Evolutionary conservation across 192 early-diverging fungal species (phyloP).

Genomic region (Coemansia sp.): DNA sequence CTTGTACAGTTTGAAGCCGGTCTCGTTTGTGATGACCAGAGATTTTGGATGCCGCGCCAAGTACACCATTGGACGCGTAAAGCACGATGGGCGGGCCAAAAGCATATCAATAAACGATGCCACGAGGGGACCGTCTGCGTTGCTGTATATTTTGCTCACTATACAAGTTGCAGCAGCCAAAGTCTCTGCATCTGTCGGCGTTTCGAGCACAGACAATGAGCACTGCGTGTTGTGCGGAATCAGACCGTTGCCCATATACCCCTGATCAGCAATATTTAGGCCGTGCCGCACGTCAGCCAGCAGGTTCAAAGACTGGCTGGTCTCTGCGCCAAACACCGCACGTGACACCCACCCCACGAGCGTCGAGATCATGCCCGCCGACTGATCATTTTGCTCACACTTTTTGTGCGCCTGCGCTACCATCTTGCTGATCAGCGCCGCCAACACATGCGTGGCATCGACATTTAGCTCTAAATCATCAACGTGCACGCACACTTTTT

Average conservation of each 20-base stretch:
- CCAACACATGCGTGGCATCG: constrained; percentile 24
- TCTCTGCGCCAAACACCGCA: constrained; percentile 5
- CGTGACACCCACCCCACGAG: not conserved
- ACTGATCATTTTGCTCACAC: constrained; percentile 7
- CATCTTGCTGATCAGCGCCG: constrained; percentile 40
- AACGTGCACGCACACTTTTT: constrained; percentile 9
- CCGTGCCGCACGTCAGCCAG: constrained; percentile 43
- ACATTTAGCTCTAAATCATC: not conserved
- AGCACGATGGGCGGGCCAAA: constrained; percentile 22
- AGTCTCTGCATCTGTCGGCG: constrained; percentile 9
- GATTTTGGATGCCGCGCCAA: constrained; percentile 23
- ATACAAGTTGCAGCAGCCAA: constrained; percentile 16
- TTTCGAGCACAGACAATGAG: constrained; percentile 30
- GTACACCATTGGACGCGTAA: constrained; percentile 44
- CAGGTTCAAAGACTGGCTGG: constrained; percentile 30
- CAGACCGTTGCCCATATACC: constrained; percentile 48
- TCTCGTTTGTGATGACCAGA: constrained; percentile 41
- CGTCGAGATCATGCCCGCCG: not conserved
- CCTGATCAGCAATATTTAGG: constrained; percentile 16
- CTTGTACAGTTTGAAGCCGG: constrained; percentile 37
- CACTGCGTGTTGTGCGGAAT: constrained; percentile 36
- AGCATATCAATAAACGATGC: constrained; percentile 46
- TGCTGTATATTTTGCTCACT: constrained; percentile 17
- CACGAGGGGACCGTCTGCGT: constrained; percentile 32
- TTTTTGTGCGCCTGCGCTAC: constrained; percentile 38